A percentile compares a stretch with the other conserved stretches of the same genome.
Conservation (phyloP, 2,329 filamentous ascomycete species). For the Cercospora canescens region DNA sequence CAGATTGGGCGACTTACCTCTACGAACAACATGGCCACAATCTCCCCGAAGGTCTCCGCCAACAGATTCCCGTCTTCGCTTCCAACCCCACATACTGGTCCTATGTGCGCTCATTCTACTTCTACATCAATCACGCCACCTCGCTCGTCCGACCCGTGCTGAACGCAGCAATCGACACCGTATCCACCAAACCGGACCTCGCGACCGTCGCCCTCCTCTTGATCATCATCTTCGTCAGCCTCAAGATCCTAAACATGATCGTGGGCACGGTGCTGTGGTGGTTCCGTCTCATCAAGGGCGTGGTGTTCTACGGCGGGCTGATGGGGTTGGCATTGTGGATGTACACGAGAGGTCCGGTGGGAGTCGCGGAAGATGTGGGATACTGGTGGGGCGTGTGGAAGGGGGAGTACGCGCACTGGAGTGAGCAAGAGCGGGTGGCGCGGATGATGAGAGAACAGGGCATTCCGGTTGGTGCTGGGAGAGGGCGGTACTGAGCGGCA, state of each 20-base stretch:
- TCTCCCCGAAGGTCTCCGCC: constrained; percentile 4
- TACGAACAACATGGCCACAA: constrained; percentile 22
- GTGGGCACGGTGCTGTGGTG: constrained; percentile 75
- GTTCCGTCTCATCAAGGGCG: constrained; percentile 63
- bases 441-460: constrained; percentile 27
- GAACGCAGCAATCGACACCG: constrained; percentile 20
- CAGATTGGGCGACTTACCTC: constrained; percentile 36
- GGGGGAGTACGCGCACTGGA: constrained; percentile 41
- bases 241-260: constrained; percentile 67
- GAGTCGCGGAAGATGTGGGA: constrained; percentile 61
- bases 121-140: constrained; percentile 26
- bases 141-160: constrained; percentile 33
- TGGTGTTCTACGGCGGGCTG: constrained; percentile 66
- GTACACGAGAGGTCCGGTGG: constrained; percentile 63
- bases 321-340: constrained; percentile 56
- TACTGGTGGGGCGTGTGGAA: constrained; percentile 40
- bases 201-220: constrained; percentile 58
- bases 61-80: constrained; percentile 1
- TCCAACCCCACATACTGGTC: constrained; percentile 9
- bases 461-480: constrained; percentile 4
- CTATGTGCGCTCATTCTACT: constrained; percentile 20
- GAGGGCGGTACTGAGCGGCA: constrained; percentile 21
- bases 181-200: constrained; percentile 44
- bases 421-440: constrained; percentile 34
- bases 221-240: constrained; percentile 61